Evolutionary conservation across 352 stramenopile species (phyloP), one percentile per base, ranked within the genome.

Genomic region (Phytophthora capsici): DNA sequence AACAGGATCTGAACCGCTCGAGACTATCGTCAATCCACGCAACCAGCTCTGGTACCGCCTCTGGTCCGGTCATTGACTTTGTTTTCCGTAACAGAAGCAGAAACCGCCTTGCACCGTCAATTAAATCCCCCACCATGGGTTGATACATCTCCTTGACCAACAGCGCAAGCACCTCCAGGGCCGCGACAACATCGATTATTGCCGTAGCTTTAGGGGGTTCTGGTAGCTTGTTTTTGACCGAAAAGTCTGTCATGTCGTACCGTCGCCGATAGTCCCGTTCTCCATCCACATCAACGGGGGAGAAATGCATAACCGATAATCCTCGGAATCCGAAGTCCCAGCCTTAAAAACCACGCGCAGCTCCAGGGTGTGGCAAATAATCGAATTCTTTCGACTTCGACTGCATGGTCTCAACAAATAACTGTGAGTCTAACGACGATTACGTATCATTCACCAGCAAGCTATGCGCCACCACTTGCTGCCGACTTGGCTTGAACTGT

Each of bases 201-300:
- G 14, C 48, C 16, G 0, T 12, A 7, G 49, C 9, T 9, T 28
- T 30, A 4, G 16, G 20, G 3, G 49, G 30, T 0, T n/a, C 22
- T 8, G 58, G 52, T 1, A 54, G 28, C 26, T 37, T 55, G 20
- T 57, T 69, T 43, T 69, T 69, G 0, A n/a, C 1, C 2, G 45
- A 69, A 40, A 57, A 69, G 19, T 63, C 47, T 5, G 61, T 56
- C 61, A 64, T 69, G 9, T 60, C 61, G 14, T 62, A 14, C 4
- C 2, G 26, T 0, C 52, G 37, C 0, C 10, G n/a, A 17, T 22
- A 32, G 6, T 48, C 28, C 0, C 53, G 53, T 19, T 59, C 47
- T 44, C 36, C 37, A 1, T 63, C 20, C 6, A 57, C 34, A 19
- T 43, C 46, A 13, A 59, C 6, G 0, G 44, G 47, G 0, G 20